Percentiles rank a stretch among this genome's conserved stretches.
These are phyloP conservation scores for Penicillium longicatenatum DNA, from an alignment of 495 filamentous ascomycete genomes.

Conservation along the genomic window DNA sequence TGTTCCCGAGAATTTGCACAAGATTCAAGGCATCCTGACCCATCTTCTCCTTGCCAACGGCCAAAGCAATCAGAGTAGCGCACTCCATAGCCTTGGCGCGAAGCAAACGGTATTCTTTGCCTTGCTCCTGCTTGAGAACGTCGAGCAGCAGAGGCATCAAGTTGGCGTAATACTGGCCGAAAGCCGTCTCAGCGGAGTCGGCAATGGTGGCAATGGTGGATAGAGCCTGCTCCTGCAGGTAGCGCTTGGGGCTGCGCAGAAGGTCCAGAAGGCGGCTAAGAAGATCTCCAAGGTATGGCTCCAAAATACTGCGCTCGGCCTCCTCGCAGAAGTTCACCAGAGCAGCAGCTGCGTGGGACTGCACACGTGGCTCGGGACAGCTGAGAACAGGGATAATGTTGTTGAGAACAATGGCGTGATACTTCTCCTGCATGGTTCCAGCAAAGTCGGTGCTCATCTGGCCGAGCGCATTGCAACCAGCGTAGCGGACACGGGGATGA, in stretches of 20 bases:
- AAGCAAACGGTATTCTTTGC: constrained; percentile 88
- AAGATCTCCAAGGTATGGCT: constrained; percentile 91
- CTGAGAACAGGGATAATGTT: constrained; percentile 92
- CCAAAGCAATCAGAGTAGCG: constrained; percentile 92
- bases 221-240: constrained; percentile 96
- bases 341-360: constrained; percentile 94
- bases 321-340: constrained; percentile 99
- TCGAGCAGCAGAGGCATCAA: constrained; percentile 94
- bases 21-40: constrained; percentile 82
- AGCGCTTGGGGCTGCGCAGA: constrained; percentile 86
- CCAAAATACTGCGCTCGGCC: constrained; percentile 87
- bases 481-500: constrained; percentile 95
- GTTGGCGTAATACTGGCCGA: constrained; percentile 92
- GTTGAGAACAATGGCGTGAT: constrained; percentile 79
- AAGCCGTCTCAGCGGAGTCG: constrained; percentile 93
- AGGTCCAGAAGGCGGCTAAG: constrained; percentile 80
- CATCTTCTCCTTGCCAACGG: constrained; percentile 91
- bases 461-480: constrained; percentile 97
- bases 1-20: constrained; percentile 81
- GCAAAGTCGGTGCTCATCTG: constrained; percentile 99
- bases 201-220: constrained; percentile 99
- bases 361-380: constrained; percentile 88
- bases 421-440: constrained; percentile 96
- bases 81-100: constrained; percentile 99
- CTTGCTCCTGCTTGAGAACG: constrained; percentile 83